Evolutionary conservation across 2,329 filamentous ascomycete genomes (phyloP).

Genomic region (Metarhizium guizhouense): DNA sequence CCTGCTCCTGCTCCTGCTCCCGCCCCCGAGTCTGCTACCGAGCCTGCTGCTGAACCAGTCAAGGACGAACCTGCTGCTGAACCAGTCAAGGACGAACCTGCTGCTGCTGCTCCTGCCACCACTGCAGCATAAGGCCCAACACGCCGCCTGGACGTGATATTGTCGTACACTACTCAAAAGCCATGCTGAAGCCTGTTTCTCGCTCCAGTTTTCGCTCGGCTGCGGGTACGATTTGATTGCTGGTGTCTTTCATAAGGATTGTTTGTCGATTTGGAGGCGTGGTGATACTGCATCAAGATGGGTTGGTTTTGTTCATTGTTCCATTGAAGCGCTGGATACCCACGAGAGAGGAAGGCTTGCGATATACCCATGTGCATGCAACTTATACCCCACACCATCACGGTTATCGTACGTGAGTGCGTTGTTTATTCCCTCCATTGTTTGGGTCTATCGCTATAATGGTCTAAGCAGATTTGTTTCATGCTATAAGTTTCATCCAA

Average conservation of each 20-base stretch:
- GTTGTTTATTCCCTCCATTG: constrained; percentile 6
- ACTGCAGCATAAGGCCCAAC: constrained; percentile 1
- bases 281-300: constrained; percentile 4
- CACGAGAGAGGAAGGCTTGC: constrained; percentile 16
- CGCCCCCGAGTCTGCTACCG: not conserved
- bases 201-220: not conserved
- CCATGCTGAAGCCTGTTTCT: not conserved
- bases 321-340: constrained; percentile 22
- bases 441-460: constrained; percentile 8
- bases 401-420: constrained; percentile 4
- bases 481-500: not conserved
- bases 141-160: not conserved
- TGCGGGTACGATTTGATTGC: not conserved
- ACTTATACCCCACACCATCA: constrained; percentile 20
- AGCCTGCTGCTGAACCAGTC: constrained; percentile 12
- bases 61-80: constrained; percentile 19
- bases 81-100: constrained; percentile 18
- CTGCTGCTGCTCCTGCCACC: constrained; percentile 10
- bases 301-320: constrained; percentile 10
- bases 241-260: constrained; percentile 1
- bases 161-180: not conserved
- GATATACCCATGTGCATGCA: constrained; percentile 16
- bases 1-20: not conserved
- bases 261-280: constrained; percentile 1
- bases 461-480: constrained; percentile 5